Conservation (phyloP, 306 rosid species). For the Oxytropis ochrocephala region DNA sequence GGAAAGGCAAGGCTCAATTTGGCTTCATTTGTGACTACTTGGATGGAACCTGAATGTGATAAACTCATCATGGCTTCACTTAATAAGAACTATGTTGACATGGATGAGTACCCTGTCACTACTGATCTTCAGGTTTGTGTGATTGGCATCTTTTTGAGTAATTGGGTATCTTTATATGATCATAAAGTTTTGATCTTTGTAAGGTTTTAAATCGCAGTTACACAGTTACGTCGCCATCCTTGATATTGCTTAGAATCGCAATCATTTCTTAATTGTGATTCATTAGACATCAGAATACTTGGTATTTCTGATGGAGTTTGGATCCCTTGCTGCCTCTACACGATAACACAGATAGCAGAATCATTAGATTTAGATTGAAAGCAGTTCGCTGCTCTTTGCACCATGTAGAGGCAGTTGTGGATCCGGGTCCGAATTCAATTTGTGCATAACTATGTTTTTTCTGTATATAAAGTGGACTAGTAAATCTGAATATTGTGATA, state of each 20-base stretch:
- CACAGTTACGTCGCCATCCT: no score
- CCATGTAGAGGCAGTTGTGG: no score
- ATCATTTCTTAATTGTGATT: no score
- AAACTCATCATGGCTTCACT: slow-evolving; percentile 65
- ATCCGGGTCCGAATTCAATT: no score
- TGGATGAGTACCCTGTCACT: slow-evolving; percentile 96
- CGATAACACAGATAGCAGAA: no score
- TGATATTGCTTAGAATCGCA: no score
- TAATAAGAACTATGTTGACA: slow-evolving; percentile 90
- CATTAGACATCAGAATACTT: no score
- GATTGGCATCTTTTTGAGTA: neutral
- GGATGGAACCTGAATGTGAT: slow-evolving; percentile 80
- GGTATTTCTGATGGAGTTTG: no score
- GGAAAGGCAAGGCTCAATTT: slow-evolving; percentile 42
- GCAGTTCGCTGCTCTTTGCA: no score
- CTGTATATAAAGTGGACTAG: neutral
- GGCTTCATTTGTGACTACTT: slow-evolving; percentile 45
- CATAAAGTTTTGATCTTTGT: neutral
- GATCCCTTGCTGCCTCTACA: no score
- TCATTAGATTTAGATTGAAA: no score
- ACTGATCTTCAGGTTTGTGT: slow-evolving; percentile 73
- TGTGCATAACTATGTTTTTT: neutral
- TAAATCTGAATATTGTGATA: neutral
- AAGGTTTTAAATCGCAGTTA: neutral
- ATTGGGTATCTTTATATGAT: neutral